Conservation (phyloP, 2,329 filamentous ascomycete species). For the Microsporum canis region DNA sequence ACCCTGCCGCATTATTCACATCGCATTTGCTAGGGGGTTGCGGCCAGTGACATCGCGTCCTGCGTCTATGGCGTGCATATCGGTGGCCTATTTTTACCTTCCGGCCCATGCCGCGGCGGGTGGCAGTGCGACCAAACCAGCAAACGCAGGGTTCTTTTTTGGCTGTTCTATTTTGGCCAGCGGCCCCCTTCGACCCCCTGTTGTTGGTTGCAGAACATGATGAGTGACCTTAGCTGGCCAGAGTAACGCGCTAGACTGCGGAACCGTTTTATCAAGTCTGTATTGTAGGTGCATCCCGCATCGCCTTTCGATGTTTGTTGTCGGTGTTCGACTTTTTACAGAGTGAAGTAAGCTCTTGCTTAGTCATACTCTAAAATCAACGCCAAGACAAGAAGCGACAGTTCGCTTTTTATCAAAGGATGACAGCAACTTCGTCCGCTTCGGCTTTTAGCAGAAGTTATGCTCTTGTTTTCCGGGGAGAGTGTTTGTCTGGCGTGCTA, state of each 20-base stretch:
- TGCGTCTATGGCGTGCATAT: neutral
- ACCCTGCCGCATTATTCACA: neutral
- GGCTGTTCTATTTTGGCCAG: neutral
- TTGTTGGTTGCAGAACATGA: neutral
- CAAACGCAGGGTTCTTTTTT: neutral
- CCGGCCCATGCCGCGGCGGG: conserved; percentile 2
- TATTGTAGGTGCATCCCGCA: neutral
- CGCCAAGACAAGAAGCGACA: neutral
- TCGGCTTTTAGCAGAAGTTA: neutral
- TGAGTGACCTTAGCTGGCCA: neutral
- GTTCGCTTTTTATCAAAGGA: neutral
- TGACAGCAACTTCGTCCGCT: neutral
- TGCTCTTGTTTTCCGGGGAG: neutral
- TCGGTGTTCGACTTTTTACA: too few relatives aligned
- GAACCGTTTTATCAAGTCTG: neutral
- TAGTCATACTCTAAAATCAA: neutral
- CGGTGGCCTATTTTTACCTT: neutral
- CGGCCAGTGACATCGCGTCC: neutral
- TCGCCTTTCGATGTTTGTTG: too few relatives aligned
- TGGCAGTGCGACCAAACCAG: conserved; percentile 1
- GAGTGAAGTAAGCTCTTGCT: neutral
- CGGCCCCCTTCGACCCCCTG: neutral
- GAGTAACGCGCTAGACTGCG: neutral
- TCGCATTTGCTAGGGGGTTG: neutral
- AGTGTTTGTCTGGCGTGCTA: neutral